These are phyloP conservation scores for Geoglossum cookeanum DNA, from an alignment of 2,329 filamentous ascomycete genomes.

Conservation along the genomic window DNA sequence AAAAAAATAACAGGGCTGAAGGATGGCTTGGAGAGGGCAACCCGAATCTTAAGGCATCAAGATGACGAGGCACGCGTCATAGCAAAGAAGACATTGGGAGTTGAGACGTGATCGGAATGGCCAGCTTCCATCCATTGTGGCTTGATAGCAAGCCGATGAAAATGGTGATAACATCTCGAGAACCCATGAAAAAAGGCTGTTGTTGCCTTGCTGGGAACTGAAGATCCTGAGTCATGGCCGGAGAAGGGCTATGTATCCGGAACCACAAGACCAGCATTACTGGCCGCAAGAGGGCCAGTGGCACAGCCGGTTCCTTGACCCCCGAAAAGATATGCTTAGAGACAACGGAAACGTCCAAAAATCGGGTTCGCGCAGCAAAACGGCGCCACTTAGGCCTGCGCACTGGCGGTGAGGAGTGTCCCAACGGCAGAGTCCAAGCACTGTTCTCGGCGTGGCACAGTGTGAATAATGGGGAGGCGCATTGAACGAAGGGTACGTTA, in stretches of 20 bases:
- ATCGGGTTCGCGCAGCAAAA: neutral
- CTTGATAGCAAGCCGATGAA: neutral
- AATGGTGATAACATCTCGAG: neutral
- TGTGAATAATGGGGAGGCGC: neutral
- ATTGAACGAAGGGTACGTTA: neutral
- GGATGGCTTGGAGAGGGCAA: neutral
- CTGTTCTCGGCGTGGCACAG: neutral
- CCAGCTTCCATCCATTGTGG: neutral
- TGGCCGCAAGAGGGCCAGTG: neutral
- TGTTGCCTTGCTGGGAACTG: conserved; percentile 1
- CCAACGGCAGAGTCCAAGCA: neutral
- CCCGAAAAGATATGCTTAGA: neutral
- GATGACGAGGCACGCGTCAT: neutral
- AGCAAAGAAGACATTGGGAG: neutral
- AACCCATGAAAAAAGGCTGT: neutral
- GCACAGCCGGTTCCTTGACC: neutral
- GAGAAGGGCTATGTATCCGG: neutral
- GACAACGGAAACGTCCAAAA: neutral
- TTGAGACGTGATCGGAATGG: neutral
- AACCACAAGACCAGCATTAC: neutral
- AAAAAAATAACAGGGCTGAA: neutral
- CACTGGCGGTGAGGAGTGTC: neutral
- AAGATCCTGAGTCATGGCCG: neutral
- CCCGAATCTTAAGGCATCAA: neutral
- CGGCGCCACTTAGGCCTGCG: neutral